Base-by-base conservation (phyloP, 2,329 filamentous ascomycete species). In the Hypoxylon sp. region DNA sequence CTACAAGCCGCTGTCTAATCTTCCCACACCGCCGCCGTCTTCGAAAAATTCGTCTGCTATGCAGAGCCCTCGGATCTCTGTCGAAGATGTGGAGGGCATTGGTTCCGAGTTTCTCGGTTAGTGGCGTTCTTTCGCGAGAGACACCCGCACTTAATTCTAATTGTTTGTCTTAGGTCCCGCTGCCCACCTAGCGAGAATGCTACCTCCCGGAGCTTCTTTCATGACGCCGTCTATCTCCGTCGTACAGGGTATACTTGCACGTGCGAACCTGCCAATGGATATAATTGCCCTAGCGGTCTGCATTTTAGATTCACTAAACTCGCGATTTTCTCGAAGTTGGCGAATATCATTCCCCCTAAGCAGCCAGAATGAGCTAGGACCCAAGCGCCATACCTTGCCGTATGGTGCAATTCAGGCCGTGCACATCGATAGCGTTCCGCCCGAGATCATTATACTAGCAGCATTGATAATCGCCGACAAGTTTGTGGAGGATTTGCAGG, bases 1-100 rank as follows among this genome's bases (percentile, higher is more conserved):
- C 70, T 91, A 91, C 78, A 85, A 88, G 51, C 89, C 89, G 9
- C 82, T 91, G 56, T 91, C 89, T 30, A 90, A 89, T 77, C 84
- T 91, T 21, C 89, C 89, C 21, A 91, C 89, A 57, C 89, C 89
- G 68, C 89, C 89, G 48, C 85, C 84, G 10, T 89, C 87, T 48
- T 84, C 84, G 53, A 80, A 79, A 65, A 80, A 75, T 69, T 82
- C 82, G 10, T 83, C 82, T 34, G 80, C 80, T 28, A 75, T 77
- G 43, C 82, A 83, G 73, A 84, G 83, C 52, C 82, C 84, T 49
- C 76, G 77, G 41, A 77, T 80, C 59, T 77, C 78, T 17, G 74
- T 81, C 53, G 82, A 84, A 56, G 82, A 84, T 74, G 82, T 80
- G 63, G 83, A 84, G 69, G 76, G 79, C 55, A 75, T 82, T 65